Base-by-base conservation (phyloP, 306 rosid genomes). In the Comarum palustre region DNA sequence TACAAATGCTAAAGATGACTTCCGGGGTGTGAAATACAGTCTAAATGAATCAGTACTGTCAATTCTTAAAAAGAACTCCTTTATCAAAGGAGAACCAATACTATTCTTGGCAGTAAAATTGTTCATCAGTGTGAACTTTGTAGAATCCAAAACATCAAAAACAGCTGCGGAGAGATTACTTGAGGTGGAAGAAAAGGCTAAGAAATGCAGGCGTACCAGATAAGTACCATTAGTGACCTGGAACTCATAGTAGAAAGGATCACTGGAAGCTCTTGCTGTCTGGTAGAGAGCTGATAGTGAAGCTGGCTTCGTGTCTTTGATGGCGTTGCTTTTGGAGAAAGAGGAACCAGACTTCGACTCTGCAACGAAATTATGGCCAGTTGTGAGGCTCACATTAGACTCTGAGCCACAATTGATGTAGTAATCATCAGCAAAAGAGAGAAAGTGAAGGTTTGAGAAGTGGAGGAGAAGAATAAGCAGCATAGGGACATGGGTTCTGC, bases 181-280 rank as follows among this genome's bases (percentile, higher is more conserved):
- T 2, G 1, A 4, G 8, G 74, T 9, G 0, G 84, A 73, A 39
- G 75, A 8, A 78, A 85, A 85, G 4, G 88, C 69, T 2, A 68
- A 79, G 82, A 89, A 89, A 60, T 89, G 90, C 20, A 87, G 84
- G 58, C 90, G 90, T 31, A 87, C 67, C 43, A 83, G 3, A 73
- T 79, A 80, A 58, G 78, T 74, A 20, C 74, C 80, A 14, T 2
- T 0, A 1, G 8, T 7, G 29, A 75, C 60, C 0, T 0, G 7
- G 76, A 83, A 82, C 45, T 76, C 0, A 2, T 77, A 85, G 12
- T 43, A 65, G 55, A 78, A 78, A 0, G 54, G 9, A 0, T 9
- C 17, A 17, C 0, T 1, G 68, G 70, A 80, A 42, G 61, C 9
- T 61, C 85, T 87, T 16, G 84, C 83, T 0, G 86, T 73, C 73